A percentile compares a stretch with the other conserved stretches of the same genome.
These are phyloP conservation scores for Casuarina glauca DNA, from an alignment of 306 rosid species.

Conservation along the genomic window DNA sequence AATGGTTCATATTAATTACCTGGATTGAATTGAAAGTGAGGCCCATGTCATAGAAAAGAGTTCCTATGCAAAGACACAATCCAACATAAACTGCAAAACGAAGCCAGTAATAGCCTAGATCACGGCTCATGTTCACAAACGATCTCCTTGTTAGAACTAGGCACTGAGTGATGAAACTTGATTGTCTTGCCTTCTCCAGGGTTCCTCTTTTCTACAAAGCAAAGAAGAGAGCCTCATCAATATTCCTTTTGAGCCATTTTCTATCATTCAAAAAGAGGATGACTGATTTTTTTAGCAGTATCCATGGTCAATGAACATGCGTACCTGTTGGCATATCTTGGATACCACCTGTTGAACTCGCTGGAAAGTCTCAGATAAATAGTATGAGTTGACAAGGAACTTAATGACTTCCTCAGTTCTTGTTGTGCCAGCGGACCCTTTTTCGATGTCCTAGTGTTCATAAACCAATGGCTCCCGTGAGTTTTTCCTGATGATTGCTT, in stretches of 20 bases:
- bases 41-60: conserved; percentile 42
- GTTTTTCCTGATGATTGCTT: not conserved
- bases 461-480: not conserved
- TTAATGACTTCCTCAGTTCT: conserved; percentile 38
- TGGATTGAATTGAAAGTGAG: conserved; percentile 35
- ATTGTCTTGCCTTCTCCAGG: conserved; percentile 33
- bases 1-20: conserved; percentile 7
- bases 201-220: conserved; percentile 15
- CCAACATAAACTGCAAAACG: conserved; percentile 45
- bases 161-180: conserved; percentile 40
- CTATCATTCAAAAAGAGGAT: not conserved
- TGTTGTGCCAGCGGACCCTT: conserved; percentile 22
- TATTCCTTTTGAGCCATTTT: not conserved
- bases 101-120: conserved; percentile 53
- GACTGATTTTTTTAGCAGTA: not conserved
- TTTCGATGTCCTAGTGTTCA: conserved; percentile 39
- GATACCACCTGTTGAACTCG: conserved; percentile 23
- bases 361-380: conserved; percentile 19
- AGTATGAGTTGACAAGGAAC: conserved; percentile 31
- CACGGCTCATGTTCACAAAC: conserved; percentile 47
- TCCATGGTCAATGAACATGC: not conserved
- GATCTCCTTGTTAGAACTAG: conserved; percentile 44
- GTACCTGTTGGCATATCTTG: conserved; percentile 31
- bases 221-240: not conserved
- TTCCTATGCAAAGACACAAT: conserved; percentile 37